phyloP scores from a whole-genome alignment of 2,329 filamentous ascomycete species.

The Ophiostoma piceae region DNA sequence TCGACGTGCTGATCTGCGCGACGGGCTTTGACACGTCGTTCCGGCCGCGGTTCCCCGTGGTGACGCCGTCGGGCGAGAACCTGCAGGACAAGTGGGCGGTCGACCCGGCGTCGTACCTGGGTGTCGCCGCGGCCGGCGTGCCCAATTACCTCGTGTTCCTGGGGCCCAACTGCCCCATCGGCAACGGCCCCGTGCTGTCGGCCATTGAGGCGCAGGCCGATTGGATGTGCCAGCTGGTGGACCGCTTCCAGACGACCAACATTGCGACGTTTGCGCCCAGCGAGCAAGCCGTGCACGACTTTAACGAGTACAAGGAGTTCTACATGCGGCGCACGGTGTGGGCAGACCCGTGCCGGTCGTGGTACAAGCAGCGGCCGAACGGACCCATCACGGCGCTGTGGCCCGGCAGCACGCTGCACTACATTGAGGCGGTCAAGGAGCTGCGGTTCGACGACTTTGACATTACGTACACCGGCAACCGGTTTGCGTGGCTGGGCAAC shows the following conservation, averaged over 20 bases:
- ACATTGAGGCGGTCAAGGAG: conserved; percentile 31
- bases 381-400: conserved; percentile 30
- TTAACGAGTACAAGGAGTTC: conserved; percentile 32
- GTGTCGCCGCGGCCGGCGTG: conserved; percentile 34
- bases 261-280: conserved; percentile 35
- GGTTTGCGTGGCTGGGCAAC: conserved; percentile 32
- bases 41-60: conserved; percentile 34
- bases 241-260: conserved; percentile 47
- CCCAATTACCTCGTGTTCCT: conserved; percentile 31
- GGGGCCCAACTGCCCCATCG: conserved; percentile 28
- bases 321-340: conserved; percentile 34
- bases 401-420: conserved; percentile 30
- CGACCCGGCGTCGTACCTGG: conserved; percentile 35
- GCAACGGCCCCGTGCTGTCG: conserved; percentile 26
- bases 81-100: conserved; percentile 31
- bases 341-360: conserved; percentile 31
- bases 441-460: conserved; percentile 36
- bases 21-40: conserved; percentile 38
- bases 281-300: conserved; percentile 28
- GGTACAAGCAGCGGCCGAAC: conserved; percentile 31
- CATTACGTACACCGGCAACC: conserved; percentile 28
- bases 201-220: conserved; percentile 28
- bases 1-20: conserved; percentile 35
- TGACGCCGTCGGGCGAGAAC: conserved; percentile 24
- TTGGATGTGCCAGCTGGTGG: conserved; percentile 48